These are phyloP conservation scores for Fulvia fulva DNA, from an alignment of 2,329 filamentous ascomycete species.

Conservation along the genomic window DNA sequence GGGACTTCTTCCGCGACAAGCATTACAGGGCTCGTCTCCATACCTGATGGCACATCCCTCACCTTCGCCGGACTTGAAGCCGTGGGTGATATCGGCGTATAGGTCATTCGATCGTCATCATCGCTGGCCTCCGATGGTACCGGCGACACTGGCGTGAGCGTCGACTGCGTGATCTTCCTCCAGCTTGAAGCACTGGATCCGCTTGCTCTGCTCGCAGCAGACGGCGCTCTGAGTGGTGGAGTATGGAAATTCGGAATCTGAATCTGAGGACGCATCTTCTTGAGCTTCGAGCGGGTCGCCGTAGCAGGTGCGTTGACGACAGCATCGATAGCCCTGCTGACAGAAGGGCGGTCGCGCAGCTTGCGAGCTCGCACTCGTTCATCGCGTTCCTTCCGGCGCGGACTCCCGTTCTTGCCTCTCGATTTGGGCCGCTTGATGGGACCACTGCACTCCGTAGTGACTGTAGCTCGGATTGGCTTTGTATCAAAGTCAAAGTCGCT, in stretches of 20 bases:
- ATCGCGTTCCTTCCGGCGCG: slow-evolving; percentile 28
- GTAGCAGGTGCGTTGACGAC: slow-evolving; percentile 23
- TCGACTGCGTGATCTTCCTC: slow-evolving; percentile 28
- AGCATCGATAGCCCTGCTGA: slow-evolving; percentile 26
- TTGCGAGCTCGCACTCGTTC: slow-evolving; percentile 33
- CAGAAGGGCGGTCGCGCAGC: slow-evolving; percentile 28
- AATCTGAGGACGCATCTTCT: slow-evolving; percentile 31
- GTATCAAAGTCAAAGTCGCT: slow-evolving; percentile 26
- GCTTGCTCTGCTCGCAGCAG: slow-evolving; percentile 17
- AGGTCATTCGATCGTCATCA: slow-evolving; percentile 24
- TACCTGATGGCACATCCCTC: slow-evolving; percentile 7
- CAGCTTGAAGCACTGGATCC: slow-evolving; percentile 29
- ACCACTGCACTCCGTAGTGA: slow-evolving; percentile 33
- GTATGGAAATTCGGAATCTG: slow-evolving; percentile 27
- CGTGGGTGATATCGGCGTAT: slow-evolving; percentile 27
- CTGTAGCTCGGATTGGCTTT: slow-evolving; percentile 25
- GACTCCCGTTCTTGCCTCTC: slow-evolving; percentile 16
- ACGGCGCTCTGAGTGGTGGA: slow-evolving; percentile 26
- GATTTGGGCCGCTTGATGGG: slow-evolving; percentile 32
- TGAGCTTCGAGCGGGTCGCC: slow-evolving; percentile 23
- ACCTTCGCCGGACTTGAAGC: slow-evolving; percentile 15
- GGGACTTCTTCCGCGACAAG: slow-evolving; percentile 35
- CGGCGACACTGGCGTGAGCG: slow-evolving; percentile 27
- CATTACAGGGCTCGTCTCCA: slow-evolving; percentile 32
- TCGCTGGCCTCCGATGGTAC: slow-evolving; percentile 24